Evolutionary conservation across 1,284 basidiomycete species (phyloP).

Genomic region (Leccinum colubrinum): DNA sequence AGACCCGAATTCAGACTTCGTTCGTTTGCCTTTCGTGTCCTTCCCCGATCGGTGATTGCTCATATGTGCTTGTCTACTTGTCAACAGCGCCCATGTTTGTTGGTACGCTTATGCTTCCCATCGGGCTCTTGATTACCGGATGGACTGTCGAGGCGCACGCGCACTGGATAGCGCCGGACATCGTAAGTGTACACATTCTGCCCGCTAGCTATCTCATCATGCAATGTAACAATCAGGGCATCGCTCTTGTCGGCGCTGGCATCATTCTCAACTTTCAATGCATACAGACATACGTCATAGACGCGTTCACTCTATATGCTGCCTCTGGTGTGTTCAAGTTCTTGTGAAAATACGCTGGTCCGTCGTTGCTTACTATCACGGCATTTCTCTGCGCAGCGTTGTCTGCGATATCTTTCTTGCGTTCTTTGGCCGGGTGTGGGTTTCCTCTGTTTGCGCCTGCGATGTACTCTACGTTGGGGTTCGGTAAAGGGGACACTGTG

Average conservation of each 20-base stretch:
- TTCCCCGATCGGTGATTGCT: background rate
- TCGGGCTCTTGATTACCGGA: constrained; percentile 62
- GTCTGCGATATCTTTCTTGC: constrained; percentile 55
- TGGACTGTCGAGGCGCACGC: constrained; percentile 57
- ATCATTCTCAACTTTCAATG: constrained; percentile 44
- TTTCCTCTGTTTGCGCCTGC: constrained; percentile 68
- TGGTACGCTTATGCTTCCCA: constrained; percentile 51
- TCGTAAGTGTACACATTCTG: constrained; percentile 39
- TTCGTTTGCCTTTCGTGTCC: constrained; percentile 9
- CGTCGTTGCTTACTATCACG: background rate
- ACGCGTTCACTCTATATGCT: constrained; percentile 53
- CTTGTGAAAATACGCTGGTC: background rate
- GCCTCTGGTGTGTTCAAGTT: constrained; percentile 42
- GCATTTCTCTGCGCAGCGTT: constrained; percentile 40
- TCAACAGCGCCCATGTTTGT: constrained; percentile 56
- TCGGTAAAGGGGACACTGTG: constrained; percentile 63
- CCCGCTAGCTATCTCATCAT: background rate
- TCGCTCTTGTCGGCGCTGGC: constrained; percentile 44
- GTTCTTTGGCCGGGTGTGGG: constrained; percentile 60
- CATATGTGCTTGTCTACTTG: background rate
- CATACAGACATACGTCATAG: constrained; percentile 54
- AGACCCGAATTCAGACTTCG: constrained; percentile 47
- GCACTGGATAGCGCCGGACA: constrained; percentile 69
- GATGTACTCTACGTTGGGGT: constrained; percentile 63
- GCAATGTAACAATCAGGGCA: constrained; percentile 42